These are phyloP conservation scores for Mangifera indica DNA, from an alignment of 345 rosid genomes.

Conservation along the genomic window DNA sequence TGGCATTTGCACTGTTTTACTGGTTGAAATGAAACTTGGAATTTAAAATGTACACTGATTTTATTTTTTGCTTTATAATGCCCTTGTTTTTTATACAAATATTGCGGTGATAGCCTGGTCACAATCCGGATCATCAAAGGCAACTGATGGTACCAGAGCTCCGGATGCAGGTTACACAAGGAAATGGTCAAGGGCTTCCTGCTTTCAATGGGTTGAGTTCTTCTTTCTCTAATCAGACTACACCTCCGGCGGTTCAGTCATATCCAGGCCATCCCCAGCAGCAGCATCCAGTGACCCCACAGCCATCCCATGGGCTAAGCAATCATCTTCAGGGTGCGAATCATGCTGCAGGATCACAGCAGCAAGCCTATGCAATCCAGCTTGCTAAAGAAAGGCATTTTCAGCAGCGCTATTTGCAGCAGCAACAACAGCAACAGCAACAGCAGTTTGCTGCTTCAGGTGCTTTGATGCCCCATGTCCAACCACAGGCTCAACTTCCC, in stretches of 20 bases:
- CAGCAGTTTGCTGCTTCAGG: constrained; percentile 64
- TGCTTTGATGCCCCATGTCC: constrained; percentile 56
- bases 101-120: constrained; percentile 34
- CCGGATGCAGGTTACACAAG: constrained; percentile 75
- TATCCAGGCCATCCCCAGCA: constrained; percentile 73
- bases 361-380: constrained; percentile 65
- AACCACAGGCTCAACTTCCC: constrained; percentile 67
- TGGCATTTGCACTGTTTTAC: background rate
- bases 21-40: background rate
- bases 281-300: constrained; percentile 65
- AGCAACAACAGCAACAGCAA: constrained; percentile 22
- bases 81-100: background rate
- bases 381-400: constrained; percentile 69
- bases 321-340: constrained; percentile 60
- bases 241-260: constrained; percentile 58
- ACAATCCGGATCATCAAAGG: constrained; percentile 57
- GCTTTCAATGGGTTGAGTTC: constrained; percentile 69
- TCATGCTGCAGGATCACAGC: constrained; percentile 62
- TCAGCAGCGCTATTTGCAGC: constrained; percentile 74
- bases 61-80: background rate
- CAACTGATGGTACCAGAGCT: constrained; percentile 59
- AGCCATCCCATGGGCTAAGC: constrained; percentile 56
- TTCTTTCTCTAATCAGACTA: constrained; percentile 62
- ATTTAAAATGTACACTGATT: constrained; percentile 1
- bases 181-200: constrained; percentile 60